Conservation (phyloP, 768 basidiomycete species). For the Arthromyces matolae region DNA sequence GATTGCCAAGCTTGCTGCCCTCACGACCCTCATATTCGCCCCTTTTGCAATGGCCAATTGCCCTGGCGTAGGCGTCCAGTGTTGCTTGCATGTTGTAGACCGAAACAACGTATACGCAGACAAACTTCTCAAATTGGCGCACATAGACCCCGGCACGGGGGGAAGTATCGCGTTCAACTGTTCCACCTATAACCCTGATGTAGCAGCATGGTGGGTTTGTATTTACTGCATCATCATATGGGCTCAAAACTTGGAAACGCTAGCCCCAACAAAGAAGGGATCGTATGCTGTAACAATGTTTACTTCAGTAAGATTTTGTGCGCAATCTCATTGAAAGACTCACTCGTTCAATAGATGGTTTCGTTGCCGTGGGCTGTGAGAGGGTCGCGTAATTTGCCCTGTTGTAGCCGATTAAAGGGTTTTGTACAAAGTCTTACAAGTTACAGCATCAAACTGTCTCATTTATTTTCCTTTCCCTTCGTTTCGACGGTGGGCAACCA, state of each 20-base stretch:
- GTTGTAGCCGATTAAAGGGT: background rate
- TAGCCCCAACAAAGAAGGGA: conserved; percentile 2
- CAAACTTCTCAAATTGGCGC: background rate
- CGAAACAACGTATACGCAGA: background rate
- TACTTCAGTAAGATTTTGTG: conserved; percentile 3
- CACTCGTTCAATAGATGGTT: background rate
- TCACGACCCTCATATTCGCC: background rate
- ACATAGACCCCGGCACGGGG: background rate
- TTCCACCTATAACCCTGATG: background rate
- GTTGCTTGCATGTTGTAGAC: conserved; percentile 1
- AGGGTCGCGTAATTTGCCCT: conserved; percentile 1
- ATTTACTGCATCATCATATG: background rate
- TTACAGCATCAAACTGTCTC: too few species aligned
- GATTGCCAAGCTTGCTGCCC: background rate
- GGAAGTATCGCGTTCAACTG: background rate
- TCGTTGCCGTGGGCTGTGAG: conserved; percentile 1
- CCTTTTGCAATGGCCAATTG: conserved; percentile 3
- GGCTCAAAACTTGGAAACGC: background rate
- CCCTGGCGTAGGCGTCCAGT: conserved; percentile 7
- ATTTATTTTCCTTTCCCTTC: conserved; percentile 1
- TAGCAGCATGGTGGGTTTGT: conserved; percentile 1
- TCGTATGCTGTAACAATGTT: conserved; percentile 7
- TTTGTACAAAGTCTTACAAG: too few species aligned
- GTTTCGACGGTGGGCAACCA: conserved; percentile 43
- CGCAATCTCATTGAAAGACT: background rate